Evolutionary conservation across 1,284 basidiomycete genomes (phyloP).

Genomic region (Moesziomyces parantarcticus): DNA sequence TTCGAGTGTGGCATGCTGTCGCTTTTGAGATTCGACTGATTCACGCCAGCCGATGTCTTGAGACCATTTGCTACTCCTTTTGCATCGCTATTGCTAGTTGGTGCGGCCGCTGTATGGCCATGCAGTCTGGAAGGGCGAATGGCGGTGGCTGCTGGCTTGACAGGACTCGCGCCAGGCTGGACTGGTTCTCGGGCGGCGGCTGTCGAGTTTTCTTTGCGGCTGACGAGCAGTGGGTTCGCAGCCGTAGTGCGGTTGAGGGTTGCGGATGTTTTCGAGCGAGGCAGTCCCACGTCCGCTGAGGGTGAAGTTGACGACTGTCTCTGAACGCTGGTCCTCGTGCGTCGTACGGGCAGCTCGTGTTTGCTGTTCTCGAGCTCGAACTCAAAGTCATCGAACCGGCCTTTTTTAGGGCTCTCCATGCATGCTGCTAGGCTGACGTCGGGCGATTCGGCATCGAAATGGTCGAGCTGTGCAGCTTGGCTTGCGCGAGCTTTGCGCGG

Average conservation of each 20-base stretch:
- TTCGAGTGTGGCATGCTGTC: conserved; percentile 1
- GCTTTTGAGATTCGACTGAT: background rate
- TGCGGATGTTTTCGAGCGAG: conserved; percentile 22
- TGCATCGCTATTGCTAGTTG: conserved; percentile 1
- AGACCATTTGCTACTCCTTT: conserved; percentile 1
- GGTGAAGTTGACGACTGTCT: conserved; percentile 17
- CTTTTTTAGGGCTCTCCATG: conserved; percentile 48
- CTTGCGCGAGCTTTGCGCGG: conserved; percentile 27
- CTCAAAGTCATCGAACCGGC: conserved; percentile 46
- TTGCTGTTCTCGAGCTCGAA: conserved; percentile 43
- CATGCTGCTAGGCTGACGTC: conserved; percentile 27
- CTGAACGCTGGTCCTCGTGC: conserved; percentile 14
- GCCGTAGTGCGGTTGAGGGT: background rate
- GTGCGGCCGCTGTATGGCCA: conserved; percentile 9
- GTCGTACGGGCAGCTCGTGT: conserved; percentile 23
- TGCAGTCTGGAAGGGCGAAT: conserved; percentile 17
- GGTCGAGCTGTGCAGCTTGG: conserved; percentile 17
- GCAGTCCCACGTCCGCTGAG: conserved; percentile 20
- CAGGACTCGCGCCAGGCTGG: conserved; percentile 14
- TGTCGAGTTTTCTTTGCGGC: conserved; percentile 34
- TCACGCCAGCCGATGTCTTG: background rate
- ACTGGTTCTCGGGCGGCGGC: conserved; percentile 2
- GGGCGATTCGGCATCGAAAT: conserved; percentile 36
- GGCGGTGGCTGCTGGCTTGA: conserved; percentile 21
- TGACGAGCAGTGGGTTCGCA: conserved; percentile 8